Percentiles rank a stretch among this genome's conserved stretches.
phyloP scores from a whole-genome alignment of 352 stramenopile species.

The Phytophthora citricola region DNA sequence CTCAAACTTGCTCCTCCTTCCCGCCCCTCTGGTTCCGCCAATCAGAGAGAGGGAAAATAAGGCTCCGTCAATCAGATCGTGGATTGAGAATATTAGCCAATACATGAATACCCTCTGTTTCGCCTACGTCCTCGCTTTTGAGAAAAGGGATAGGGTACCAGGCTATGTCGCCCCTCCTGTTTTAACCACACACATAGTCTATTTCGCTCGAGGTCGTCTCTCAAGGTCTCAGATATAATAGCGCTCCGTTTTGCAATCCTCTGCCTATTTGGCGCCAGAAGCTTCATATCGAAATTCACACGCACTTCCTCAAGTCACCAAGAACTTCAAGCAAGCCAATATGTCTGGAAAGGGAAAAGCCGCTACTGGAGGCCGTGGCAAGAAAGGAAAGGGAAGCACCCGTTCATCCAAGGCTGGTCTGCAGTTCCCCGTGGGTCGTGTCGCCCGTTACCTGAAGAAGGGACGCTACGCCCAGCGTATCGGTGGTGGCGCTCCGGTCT shows the following conservation, averaged over 20 bases:
- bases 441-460: constrained; percentile 94
- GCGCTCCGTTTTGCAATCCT: neutral
- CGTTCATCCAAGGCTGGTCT: constrained; percentile 93
- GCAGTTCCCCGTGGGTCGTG: constrained; percentile 96
- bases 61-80: constrained; percentile 27
- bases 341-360: constrained; percentile 87
- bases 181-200: neutral
- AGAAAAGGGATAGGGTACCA: constrained; percentile 4
- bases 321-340: constrained; percentile 28
- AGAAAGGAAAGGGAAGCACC: constrained; percentile 70
- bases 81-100: constrained; percentile 18
- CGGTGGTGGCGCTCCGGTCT: constrained; percentile 93
- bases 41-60: neutral
- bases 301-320: constrained; percentile 31
- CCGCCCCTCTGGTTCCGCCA: constrained; percentile 27
- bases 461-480: constrained; percentile 92
- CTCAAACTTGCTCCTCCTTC: constrained; percentile 21
- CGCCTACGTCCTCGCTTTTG: constrained; percentile 20
- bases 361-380: constrained; percentile 73
- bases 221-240: constrained; percentile 12
- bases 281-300: constrained; percentile 41
- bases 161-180: constrained; percentile 8
- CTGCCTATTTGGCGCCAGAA: neutral
- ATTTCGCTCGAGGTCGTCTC: neutral
- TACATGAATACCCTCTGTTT: constrained; percentile 7